Evolutionary conservation across 345 rosid genomes (phyloP).

Genomic region (Eucalyptus polybractea): DNA sequence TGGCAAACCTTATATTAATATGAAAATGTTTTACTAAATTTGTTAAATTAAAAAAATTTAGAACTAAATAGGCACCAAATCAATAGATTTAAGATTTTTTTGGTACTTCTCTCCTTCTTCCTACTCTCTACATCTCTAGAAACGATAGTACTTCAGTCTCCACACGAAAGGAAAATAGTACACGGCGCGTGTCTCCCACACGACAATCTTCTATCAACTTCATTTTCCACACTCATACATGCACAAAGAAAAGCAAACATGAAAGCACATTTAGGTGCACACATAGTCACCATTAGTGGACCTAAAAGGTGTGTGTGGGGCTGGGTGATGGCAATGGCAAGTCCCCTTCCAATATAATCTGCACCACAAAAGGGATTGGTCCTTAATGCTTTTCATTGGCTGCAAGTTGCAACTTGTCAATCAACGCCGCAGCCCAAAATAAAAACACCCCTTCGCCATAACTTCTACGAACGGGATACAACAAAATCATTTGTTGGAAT

Average conservation of each 20-base stretch:
- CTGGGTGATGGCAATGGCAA: not conserved
- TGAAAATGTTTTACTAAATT: not conserved
- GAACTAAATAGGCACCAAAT: fast-evolving
- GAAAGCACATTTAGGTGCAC: not conserved
- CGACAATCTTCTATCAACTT: not conserved
- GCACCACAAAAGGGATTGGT: not conserved
- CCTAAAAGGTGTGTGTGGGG: not conserved
- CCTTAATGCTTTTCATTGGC: not conserved
- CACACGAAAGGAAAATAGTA: not conserved
- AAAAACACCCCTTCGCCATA: not conserved
- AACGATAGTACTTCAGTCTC: fast-evolving
- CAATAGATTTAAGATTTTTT: fast-evolving
- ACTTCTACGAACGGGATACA: not conserved
- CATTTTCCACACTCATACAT: not conserved
- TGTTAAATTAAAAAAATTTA: fast-evolving
- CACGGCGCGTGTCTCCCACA: not conserved
- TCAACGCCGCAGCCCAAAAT: not conserved
- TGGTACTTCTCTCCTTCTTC: not conserved
- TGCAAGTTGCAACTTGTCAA: not conserved
- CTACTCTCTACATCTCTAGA: not conserved
- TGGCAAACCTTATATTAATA: too few species aligned
- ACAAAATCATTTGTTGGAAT: not conserved
- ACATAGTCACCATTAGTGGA: not conserved
- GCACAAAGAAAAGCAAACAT: not conserved
- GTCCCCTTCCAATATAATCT: not conserved